Conservation (phyloP, 2,329 filamentous ascomycete species). For the Pezicula neosporulosa region DNA sequence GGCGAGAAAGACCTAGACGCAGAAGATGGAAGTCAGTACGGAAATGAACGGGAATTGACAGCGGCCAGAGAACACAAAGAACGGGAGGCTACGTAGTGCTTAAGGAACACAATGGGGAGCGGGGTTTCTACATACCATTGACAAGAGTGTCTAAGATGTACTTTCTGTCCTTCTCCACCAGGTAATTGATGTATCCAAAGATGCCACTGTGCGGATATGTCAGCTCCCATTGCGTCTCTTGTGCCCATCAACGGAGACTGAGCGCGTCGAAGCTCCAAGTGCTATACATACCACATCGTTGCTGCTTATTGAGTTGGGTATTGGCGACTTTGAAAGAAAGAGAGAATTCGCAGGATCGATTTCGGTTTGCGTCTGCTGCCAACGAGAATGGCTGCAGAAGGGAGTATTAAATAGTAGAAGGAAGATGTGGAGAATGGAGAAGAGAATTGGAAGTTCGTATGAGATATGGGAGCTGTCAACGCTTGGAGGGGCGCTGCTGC, state of each 20-base stretch:
- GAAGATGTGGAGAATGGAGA: conserved; percentile 5
- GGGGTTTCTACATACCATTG: conserved; percentile 65
- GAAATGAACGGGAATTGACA: background rate
- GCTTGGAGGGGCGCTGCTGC: too few relatives aligned
- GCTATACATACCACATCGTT: too few relatives aligned
- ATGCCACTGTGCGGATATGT: conserved; percentile 63
- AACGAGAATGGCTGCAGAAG: too few relatives aligned
- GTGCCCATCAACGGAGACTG: too few relatives aligned
- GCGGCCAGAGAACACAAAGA: background rate
- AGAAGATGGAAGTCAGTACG: background rate
- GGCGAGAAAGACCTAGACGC: conserved; percentile 76
- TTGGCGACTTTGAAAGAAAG: too few relatives aligned
- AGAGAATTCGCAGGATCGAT: too few relatives aligned
- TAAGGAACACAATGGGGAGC: background rate
- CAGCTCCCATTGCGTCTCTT: background rate
- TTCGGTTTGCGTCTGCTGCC: too few relatives aligned
- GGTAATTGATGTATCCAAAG: conserved; percentile 98
- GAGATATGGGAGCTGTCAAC: background rate
- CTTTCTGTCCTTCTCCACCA: conserved; percentile 97
- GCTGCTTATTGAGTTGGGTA: too few relatives aligned
- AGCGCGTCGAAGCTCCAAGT: too few relatives aligned
- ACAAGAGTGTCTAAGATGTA: conserved; percentile 94
- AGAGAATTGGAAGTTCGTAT: background rate
- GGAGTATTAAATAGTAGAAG: too few relatives aligned
- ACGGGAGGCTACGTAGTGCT: background rate